Base-by-base conservation (phyloP, 768 basidiomycete genomes). In the Holtermannia corniformis region DNA sequence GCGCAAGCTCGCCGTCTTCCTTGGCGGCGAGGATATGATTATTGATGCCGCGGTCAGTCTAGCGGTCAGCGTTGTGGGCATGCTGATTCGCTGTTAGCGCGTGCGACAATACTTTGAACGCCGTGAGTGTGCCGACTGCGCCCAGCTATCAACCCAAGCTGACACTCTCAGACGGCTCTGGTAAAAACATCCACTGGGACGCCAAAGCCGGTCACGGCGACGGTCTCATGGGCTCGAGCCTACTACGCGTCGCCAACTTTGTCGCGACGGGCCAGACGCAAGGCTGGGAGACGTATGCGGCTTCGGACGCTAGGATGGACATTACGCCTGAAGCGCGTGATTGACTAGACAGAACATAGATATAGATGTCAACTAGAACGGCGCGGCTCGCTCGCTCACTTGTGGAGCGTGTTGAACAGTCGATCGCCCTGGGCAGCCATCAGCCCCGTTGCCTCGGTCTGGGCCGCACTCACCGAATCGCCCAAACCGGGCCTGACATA, bases 401-500 rank as follows among this genome's bases (percentile, higher is more conserved):
- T 44, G 20, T 44, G 42, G 37, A 81, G 62, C 0, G 88, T 88
- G 64, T 85, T 84, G 75, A 86, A 89, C 54, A 89, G 70, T 10
- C 89, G 83, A 62, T 92, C 89, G 1, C 89, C 89, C 86, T 90
- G 59, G 21, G 21, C 23, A 25, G 28, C 22, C 41, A 22, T 12
- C 26, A 20, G 16, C 22, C 13, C 28, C 28, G n/a, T 41, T 14
- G 22, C 23, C 42, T 26, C 42, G 12, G 25, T n/a, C 25, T 37
- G 27, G 20, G 25, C 20, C 2, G 37, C 26, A 77, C 85, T 67
- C 64, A 87, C 88, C 22, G 87, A 82, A 72, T 95, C 92, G 3
- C 92, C 92, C 42, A 93, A 77, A 19, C 92, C 92, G 10, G 92
- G 92, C n/a, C 75, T 78, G 54, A 97, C 85, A 57, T 89, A 76